phyloP scores from a whole-genome alignment of 371 early-diverging fungal species.

The Rhizopus delemar region DNA sequence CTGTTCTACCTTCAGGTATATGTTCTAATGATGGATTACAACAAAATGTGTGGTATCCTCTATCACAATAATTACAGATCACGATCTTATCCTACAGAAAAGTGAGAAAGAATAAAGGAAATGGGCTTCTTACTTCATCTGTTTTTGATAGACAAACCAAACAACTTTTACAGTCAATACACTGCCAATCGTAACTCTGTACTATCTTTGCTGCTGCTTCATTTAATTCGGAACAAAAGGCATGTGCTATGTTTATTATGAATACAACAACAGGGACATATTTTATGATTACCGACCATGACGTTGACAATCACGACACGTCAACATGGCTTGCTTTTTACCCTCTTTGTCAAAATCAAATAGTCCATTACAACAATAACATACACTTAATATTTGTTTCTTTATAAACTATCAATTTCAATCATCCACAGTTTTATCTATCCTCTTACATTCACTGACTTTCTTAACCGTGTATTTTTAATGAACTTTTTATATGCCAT shows the following conservation, averaged over 20 bases:
- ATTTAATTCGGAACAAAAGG: constrained; percentile 30
- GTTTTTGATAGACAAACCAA: constrained; percentile 38
- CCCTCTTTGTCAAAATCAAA: constrained; percentile 28
- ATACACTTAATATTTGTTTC: constrained; percentile 35
- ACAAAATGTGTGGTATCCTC: constrained; percentile 42
- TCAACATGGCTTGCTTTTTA: constrained; percentile 19
- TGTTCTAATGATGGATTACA: constrained; percentile 29
- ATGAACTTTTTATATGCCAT: not conserved
- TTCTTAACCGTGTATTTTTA: constrained; percentile 3
- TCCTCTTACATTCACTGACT: constrained; percentile 2
- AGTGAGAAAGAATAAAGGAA: not conserved
- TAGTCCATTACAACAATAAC: constrained; percentile 32
- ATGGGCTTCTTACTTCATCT: constrained; percentile 36
- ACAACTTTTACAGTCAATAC: constrained; percentile 49
- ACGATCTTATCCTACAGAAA: constrained; percentile 31
- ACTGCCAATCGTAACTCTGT: constrained; percentile 48
- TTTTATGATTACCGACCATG: constrained; percentile 29
- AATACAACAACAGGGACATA: not conserved
- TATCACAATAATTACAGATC: constrained; percentile 39
- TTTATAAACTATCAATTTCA: not conserved
- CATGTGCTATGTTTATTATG: constrained; percentile 28
- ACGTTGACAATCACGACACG: constrained; percentile 41
- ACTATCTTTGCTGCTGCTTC: constrained; percentile 28
- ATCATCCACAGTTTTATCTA: not conserved
- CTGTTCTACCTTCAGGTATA: constrained; percentile 38